Percentiles rank a stretch among this genome's conserved stretches.
Evolutionary conservation across 1,139 yeast species (phyloP).

Genomic region (Blastobotrys persicus): DNA sequence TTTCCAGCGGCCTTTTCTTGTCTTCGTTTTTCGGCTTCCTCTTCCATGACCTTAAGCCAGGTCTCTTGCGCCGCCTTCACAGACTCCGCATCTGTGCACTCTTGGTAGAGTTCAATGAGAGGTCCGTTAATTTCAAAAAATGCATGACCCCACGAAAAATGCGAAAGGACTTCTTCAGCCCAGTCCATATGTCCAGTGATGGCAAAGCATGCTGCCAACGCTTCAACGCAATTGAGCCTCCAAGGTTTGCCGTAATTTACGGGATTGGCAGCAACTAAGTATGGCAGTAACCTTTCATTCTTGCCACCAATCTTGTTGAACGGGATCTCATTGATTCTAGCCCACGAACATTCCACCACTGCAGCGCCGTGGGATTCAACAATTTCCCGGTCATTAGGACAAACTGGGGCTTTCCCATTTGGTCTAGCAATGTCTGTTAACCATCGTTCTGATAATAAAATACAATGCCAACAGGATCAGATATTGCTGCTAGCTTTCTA

Average conservation of each 20-base stretch:
- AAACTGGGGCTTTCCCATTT: slow-evolving; percentile 84
- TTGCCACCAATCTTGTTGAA: slow-evolving; percentile 89
- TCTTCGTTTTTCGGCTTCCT: slow-evolving; percentile 63
- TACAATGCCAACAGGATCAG: neutral
- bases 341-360: slow-evolving; percentile 99
- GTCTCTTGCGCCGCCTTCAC: slow-evolving; percentile 69
- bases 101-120: slow-evolving; percentile 66
- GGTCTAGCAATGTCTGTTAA: slow-evolving; percentile 46
- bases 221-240: slow-evolving; percentile 95
- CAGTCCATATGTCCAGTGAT: slow-evolving; percentile 88
- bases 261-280: slow-evolving; percentile 92
- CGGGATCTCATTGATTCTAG: slow-evolving; percentile 92
- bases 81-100: slow-evolving; percentile 78
- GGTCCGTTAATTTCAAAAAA: slow-evolving; percentile 82
- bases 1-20: slow-evolving; percentile 44
- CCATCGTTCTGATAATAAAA: neutral
- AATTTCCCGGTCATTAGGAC: slow-evolving; percentile 78
- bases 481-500: neutral
- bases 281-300: slow-evolving; percentile 83
- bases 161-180: slow-evolving; percentile 72
- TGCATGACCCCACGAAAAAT: slow-evolving; percentile 91
- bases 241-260: slow-evolving; percentile 97
- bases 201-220: slow-evolving; percentile 95
- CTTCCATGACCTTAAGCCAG: slow-evolving; percentile 68
- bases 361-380: slow-evolving; percentile 87